Evolutionary conservation across 306 rosid genomes (phyloP).

Genomic region (Ormosia emarginata): DNA sequence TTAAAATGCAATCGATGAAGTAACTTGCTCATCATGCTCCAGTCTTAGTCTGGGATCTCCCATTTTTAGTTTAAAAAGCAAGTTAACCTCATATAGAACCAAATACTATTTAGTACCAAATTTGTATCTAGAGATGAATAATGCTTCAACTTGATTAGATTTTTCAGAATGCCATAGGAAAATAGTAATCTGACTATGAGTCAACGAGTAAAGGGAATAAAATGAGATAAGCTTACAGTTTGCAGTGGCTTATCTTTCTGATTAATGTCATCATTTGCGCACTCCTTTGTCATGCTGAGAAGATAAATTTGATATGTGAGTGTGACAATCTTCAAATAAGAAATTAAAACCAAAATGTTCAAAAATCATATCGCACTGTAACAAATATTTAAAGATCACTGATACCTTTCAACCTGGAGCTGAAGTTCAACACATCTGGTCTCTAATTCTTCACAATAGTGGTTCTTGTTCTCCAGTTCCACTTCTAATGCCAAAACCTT

Average conservation of each 20-base stretch:
- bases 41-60: background rate
- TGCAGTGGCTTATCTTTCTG: constrained; percentile 57
- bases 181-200: background rate
- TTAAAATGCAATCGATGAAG: background rate
- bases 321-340: constrained; percentile 14
- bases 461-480: constrained; percentile 57
- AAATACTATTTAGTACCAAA: background rate
- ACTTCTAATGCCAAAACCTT: constrained; percentile 62
- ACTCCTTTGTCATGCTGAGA: constrained; percentile 47
- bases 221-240: constrained; percentile 54
- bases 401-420: constrained; percentile 80
- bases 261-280: constrained; percentile 18
- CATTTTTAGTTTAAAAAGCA: background rate
- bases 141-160: background rate
- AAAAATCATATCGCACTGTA: background rate
- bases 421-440: constrained; percentile 71
- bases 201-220: background rate
- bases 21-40: background rate
- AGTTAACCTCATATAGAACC: background rate
- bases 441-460: constrained; percentile 68
- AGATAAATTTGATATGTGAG: constrained; percentile 22
- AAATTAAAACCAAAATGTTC: constrained; percentile 9
- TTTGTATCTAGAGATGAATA: background rate
- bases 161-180: background rate
- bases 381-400: constrained; percentile 3